Evolutionary conservation across 1,284 basidiomycete species (phyloP), one percentile per base, ranked within the genome.

Genomic region (Austroboletus rostrupii): DNA sequence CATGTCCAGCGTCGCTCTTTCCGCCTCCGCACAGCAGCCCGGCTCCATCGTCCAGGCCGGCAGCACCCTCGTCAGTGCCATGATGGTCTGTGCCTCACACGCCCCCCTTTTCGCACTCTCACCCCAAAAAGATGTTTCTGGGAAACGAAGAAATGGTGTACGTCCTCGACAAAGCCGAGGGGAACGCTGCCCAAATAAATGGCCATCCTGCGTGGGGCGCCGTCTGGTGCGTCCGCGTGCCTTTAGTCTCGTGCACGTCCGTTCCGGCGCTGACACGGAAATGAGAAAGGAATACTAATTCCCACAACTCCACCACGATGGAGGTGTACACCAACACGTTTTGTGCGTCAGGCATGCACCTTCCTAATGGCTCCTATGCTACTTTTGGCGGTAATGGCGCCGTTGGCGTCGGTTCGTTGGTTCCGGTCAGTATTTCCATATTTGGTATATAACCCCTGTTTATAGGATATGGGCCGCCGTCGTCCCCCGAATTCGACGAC

Each of bases 301-400:
- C 77, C 1, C 77, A 77, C 52, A 65, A 74, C 8, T 71, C 79
- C 2, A 70, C 71, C 17, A 58, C 74, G 0, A 85, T 95, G 86
- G 85, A 87, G 50, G 77, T 96, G 38, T 58, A 69, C 47, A 89
- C 87, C 37, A 95, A 95, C 68, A 76, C 81, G 13, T 96, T 96
- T 73, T 94, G 88, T 61, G 80, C 87, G 13, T 87, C 85, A 16
- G 85, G 85, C 46, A 84, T 77, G 81, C 82, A 83, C 62, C 65
- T 83, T 2, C 82, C 81, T 1, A 84, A 85, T 47, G 81, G 80
- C 19, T 83, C 81, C 5, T 85, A 70, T 45, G 72, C 74, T 32
- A 83, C 83, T 3, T 79, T 85, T 54, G 87, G 83, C 53, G 86
- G 85, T 12, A 92, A 92, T 64, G 83, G 85, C 50, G 89, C 90